Evolutionary conservation across 2,329 filamentous ascomycete species (phyloP).

Genomic region (Davidsoniella australis): DNA sequence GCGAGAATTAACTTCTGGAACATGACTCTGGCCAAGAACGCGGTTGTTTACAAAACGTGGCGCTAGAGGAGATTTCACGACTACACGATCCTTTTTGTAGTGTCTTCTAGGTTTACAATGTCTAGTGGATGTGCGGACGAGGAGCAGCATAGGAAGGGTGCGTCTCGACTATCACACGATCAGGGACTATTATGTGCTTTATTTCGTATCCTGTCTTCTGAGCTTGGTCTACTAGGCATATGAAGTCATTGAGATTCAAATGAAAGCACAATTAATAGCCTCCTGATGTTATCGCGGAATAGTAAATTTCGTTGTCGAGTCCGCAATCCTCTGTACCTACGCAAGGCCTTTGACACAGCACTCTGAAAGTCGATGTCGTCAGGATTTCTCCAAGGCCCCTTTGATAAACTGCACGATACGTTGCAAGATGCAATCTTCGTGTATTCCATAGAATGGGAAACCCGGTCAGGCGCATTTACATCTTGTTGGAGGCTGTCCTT

Average conservation of each 20-base stretch:
- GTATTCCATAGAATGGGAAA: slow-evolving; percentile 29
- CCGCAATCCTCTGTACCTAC: slow-evolving; percentile 19
- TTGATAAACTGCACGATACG: slow-evolving; percentile 14
- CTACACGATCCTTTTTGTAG: neutral
- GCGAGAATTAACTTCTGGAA: slow-evolving; percentile 63
- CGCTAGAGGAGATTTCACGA: too few relatives aligned
- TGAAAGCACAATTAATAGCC: slow-evolving; percentile 21
- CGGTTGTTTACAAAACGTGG: slow-evolving; percentile 7
- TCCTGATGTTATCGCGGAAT: slow-evolving; percentile 31
- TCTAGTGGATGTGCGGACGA: slow-evolving; percentile 14
- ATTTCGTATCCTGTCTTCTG: slow-evolving; percentile 16
- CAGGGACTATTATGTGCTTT: slow-evolving; percentile 24
- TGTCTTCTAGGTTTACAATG: neutral
- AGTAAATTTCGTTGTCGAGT: slow-evolving; percentile 13
- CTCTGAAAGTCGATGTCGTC: slow-evolving; percentile 24
- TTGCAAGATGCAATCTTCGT: slow-evolving; percentile 14
- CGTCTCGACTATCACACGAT: slow-evolving; percentile 29
- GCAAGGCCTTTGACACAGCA: slow-evolving; percentile 24
- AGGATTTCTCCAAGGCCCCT: slow-evolving; percentile 15
- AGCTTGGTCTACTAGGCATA: slow-evolving; percentile 12
- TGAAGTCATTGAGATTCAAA: slow-evolving; percentile 19
- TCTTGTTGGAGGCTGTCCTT: slow-evolving; percentile 27
- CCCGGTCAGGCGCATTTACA: slow-evolving; percentile 42
- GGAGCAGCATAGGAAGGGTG: slow-evolving; percentile 15
- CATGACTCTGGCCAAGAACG: slow-evolving; percentile 33